These are phyloP conservation scores for Neoascochyta sp. DNA, from an alignment of 2,329 filamentous ascomycete species.

Conservation along the genomic window DNA sequence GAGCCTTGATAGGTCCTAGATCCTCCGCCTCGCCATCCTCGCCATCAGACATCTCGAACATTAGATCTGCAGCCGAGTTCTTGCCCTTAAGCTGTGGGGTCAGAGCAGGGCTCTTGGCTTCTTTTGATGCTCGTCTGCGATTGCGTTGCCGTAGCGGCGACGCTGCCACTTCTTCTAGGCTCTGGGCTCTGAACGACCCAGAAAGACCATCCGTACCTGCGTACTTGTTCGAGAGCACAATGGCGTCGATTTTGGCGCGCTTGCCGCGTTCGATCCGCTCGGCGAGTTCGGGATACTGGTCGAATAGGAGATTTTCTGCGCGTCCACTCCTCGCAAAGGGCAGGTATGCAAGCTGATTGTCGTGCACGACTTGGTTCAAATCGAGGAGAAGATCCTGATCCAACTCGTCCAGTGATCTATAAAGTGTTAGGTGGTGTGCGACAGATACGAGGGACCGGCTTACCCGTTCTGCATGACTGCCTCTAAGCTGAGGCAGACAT, in stretches of 20 bases:
- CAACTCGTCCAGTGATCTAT: constrained; percentile 71
- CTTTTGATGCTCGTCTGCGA: constrained; percentile 41
- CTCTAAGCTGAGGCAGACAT: constrained; percentile 87
- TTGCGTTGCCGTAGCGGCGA: constrained; percentile 47
- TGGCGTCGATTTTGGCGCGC: constrained; percentile 68
- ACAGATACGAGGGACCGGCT: constrained; percentile 8
- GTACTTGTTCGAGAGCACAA: constrained; percentile 63
- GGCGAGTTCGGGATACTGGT: constrained; percentile 61
- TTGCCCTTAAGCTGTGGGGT: constrained; percentile 68
- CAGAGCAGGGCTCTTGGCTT: constrained; percentile 55
- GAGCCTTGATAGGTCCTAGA: constrained; percentile 19
- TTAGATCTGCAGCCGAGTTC: constrained; percentile 69
- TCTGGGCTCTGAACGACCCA: constrained; percentile 60
- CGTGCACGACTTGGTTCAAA: constrained; percentile 73
- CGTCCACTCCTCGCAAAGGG: constrained; percentile 75
- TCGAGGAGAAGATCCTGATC: constrained; percentile 79
- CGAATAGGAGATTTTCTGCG: constrained; percentile 62
- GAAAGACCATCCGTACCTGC: constrained; percentile 64
- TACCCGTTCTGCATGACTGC: constrained; percentile 83
- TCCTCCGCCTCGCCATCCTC: constrained; percentile 32
- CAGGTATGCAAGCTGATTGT: constrained; percentile 74
- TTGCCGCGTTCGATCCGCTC: constrained; percentile 65
- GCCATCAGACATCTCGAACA: constrained; percentile 93
- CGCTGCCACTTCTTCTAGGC: constrained; percentile 59
- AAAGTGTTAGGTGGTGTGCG: constrained; percentile 8